A percentile compares a stretch with the other conserved stretches of the same genome.
These are phyloP conservation scores for Backusella tarrabulga DNA, from an alignment of 192 early-diverging fungal species.

Conservation along the genomic window DNA sequence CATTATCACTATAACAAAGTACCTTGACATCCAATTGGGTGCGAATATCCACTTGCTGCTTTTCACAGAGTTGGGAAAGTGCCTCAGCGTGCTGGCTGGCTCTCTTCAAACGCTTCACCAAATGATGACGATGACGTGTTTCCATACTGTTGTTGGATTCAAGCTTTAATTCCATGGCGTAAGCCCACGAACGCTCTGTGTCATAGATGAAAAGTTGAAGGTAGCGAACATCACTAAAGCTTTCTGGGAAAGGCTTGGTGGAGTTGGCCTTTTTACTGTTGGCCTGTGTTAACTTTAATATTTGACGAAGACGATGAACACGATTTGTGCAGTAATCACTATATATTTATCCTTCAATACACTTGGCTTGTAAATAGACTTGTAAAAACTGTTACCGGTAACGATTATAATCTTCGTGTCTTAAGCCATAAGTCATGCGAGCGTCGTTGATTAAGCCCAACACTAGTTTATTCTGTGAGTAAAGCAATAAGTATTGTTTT, in stretches of 20 bases:
- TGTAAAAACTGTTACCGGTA: constrained; percentile 50
- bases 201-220: constrained; percentile 66
- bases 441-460: constrained; percentile 56
- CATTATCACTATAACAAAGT: background rate
- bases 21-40: constrained; percentile 59
- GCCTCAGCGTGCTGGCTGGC: constrained; percentile 52
- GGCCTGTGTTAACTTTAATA: constrained; percentile 49
- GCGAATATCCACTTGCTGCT: constrained; percentile 47
- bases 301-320: constrained; percentile 56
- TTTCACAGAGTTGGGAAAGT: constrained; percentile 48
- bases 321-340: constrained; percentile 69
- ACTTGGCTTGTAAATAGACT: background rate
- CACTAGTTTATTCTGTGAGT: constrained; percentile 34
- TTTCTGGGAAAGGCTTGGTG: constrained; percentile 49
- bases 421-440: constrained; percentile 72
- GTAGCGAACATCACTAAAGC: constrained; percentile 47
- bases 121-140: constrained; percentile 65
- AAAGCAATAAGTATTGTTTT: background rate
- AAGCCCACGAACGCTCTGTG: constrained; percentile 73
- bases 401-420: constrained; percentile 78
- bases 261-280: constrained; percentile 47
- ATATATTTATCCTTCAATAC: background rate
- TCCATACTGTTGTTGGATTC: constrained; percentile 55
- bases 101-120: constrained; percentile 59
- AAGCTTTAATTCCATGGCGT: constrained; percentile 74